phyloP scores from a whole-genome alignment of 345 rosid genomes.

The Laguncularia racemosa region DNA sequence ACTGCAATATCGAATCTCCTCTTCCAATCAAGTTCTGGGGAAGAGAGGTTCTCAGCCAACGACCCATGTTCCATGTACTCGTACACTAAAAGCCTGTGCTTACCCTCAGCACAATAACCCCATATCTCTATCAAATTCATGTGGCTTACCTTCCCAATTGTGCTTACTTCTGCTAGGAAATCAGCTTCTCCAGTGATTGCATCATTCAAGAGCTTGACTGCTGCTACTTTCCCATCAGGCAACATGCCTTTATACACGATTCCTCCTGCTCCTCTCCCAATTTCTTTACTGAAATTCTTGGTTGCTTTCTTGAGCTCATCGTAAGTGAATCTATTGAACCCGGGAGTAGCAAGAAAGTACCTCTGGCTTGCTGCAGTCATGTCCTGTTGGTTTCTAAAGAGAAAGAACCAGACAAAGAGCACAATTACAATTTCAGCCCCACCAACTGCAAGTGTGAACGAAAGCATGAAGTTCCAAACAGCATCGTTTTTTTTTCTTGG shows the following conservation, averaged over 20 bases:
- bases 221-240: conserved; percentile 7
- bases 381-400: conserved; percentile 7
- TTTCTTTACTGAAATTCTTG: conserved; percentile 12
- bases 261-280: conserved; percentile 26
- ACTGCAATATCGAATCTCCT: conserved; percentile 15
- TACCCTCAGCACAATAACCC: conserved; percentile 23
- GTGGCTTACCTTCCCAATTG: conserved; percentile 26
- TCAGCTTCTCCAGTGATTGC: conserved; percentile 15
- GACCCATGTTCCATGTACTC: conserved; percentile 21
- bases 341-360: conserved; percentile 2
- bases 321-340: conserved; percentile 16
- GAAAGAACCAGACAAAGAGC: conserved; percentile 8
- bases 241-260: conserved; percentile 13
- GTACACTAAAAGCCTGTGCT: conserved; percentile 18
- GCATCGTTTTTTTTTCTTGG: not conserved
- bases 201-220: conserved; percentile 18
- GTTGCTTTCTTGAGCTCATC: conserved; percentile 14
- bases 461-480: conserved; percentile 15
- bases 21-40: conserved; percentile 13
- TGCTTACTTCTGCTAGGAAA: conserved; percentile 24
- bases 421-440: conserved; percentile 6
- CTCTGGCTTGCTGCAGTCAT: conserved; percentile 3
- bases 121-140: conserved; percentile 19
- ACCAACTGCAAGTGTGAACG: conserved; percentile 18
- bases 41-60: conserved; percentile 7